Evolutionary conservation across 306 rosid genomes (phyloP).

Genomic region (Rubus idaeus): DNA sequence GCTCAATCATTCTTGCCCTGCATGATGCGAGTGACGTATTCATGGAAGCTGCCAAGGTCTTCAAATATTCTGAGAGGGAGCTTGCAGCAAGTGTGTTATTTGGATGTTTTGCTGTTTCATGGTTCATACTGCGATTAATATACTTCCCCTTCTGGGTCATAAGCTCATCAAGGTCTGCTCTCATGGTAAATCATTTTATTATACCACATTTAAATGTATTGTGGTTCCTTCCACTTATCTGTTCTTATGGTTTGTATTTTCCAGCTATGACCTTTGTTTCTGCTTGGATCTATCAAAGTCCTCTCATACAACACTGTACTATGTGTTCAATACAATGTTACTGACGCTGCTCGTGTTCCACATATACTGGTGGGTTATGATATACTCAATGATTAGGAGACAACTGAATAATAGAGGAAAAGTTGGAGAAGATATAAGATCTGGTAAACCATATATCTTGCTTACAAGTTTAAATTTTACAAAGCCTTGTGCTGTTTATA

Average conservation of each 20-base stretch:
- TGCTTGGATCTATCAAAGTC: constrained; percentile 48
- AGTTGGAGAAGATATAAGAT: constrained; percentile 99
- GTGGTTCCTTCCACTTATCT: constrained; percentile 25
- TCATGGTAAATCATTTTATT: constrained; percentile 31
- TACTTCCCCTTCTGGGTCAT: constrained; percentile 89
- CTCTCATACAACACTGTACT: constrained; percentile 52
- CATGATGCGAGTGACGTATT: constrained; percentile 95
- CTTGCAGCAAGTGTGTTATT: constrained; percentile 82
- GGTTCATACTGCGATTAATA: constrained; percentile 83
- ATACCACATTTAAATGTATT: constrained; percentile 22
- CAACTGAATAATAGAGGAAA: constrained; percentile 85
- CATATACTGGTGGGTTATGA: constrained; percentile 98
- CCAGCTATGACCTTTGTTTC: constrained; percentile 58
- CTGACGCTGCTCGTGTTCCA: constrained; percentile 87
- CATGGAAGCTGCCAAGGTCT: constrained; percentile 97
- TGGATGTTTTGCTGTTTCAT: constrained; percentile 78
- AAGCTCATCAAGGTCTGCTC: constrained; percentile 76
- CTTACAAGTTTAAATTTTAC: constrained; percentile 18
- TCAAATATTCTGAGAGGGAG: constrained; percentile 89
- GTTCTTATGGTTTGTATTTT: constrained; percentile 37
- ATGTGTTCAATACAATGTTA: constrained; percentile 75
- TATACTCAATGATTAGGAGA: constrained; percentile 73
- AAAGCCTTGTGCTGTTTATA: neutral
- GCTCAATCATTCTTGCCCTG: constrained; percentile 78
- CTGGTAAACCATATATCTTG: constrained; percentile 54